Base-by-base conservation (phyloP, 2,329 filamentous ascomycete genomes). In the Aspergillus sp. region DNA sequence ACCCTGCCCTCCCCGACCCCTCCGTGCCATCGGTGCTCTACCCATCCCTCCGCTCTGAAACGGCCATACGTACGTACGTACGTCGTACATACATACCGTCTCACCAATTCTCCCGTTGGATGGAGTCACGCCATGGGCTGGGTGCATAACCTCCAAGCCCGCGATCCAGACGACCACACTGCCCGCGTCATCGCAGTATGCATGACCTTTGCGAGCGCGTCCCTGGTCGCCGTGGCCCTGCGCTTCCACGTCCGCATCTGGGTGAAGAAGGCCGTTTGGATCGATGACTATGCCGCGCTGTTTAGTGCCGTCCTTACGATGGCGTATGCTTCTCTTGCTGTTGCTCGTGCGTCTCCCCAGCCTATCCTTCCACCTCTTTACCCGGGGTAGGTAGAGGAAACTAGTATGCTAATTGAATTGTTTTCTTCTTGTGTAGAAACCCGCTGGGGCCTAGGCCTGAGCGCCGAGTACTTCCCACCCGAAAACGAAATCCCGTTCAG, bases 211-310 rank as follows among this genome's bases (percentile, higher is more conserved):
- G 53, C 66, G 17, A 60, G 60, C 36, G 12, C 57, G 7, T 62
- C 68, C 1, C 39, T 67, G 9, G 15, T 68, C 2, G 66, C 68
- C 2, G 61, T 71, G 4, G 50, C 52, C 1, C 48, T 70, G 18
- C 61, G 68, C 2, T 61, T 71, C 12, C 66, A 66, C 49, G 64
- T 68, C 6, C 68, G 68, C 8, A 26, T 65, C 8, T 56, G 41
- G 6, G 59, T 48, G 1, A 68, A 64, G 11, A 57, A 67, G 2
- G 39, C 57, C 4, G 48, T 60, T 2, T 67, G 68, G 68, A 18
- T 64, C 22, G 68, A 71, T 50, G 68, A 71, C 48, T 71, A 67
- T 61, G 61, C 64, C 4, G 60, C 64, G 13, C 43, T 67, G 36
- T 56, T 49, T 15, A 67, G 62, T 49, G 60, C 64, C 9, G 39